Evolutionary conservation across 1,284 basidiomycete genomes (phyloP).

Genomic region (Tilletia indica): DNA sequence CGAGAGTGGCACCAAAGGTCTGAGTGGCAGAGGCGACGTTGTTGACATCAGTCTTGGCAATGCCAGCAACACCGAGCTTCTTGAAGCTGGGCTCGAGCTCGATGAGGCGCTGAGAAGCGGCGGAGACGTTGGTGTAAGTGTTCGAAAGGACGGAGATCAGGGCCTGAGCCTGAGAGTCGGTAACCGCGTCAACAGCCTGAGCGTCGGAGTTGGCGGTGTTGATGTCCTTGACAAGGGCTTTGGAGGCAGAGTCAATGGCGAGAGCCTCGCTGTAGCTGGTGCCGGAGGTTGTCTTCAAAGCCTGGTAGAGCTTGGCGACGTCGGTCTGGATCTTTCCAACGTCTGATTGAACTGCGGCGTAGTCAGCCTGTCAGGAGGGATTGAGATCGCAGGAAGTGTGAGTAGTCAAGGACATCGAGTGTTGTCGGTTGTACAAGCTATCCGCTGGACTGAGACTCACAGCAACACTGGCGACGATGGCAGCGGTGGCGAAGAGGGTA

Average conservation of each 20-base stretch:
- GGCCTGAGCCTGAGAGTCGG: slow-evolving; percentile 21
- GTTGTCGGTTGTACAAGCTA: background rate
- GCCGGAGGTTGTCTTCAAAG: background rate
- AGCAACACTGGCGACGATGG: slow-evolving; percentile 20
- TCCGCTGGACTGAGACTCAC: background rate
- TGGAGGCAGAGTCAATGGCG: slow-evolving; percentile 17
- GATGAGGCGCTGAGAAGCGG: slow-evolving; percentile 22
- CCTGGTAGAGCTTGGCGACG: slow-evolving; percentile 21
- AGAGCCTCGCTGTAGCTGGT: slow-evolving; percentile 22
- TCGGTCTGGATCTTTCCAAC: slow-evolving; percentile 20
- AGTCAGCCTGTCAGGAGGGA: slow-evolving; percentile 13
- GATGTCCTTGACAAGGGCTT: slow-evolving; percentile 19
- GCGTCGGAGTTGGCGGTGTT: slow-evolving; percentile 21
- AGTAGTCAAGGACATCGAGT: background rate
- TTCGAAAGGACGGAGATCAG: slow-evolving; percentile 21
- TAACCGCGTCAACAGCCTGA: slow-evolving; percentile 14
- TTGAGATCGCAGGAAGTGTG: background rate
- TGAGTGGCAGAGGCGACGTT: slow-evolving; percentile 20
- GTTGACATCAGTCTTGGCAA: slow-evolving; percentile 21
- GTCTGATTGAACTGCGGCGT: slow-evolving; percentile 24
- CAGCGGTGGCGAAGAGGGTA: slow-evolving; percentile 20
- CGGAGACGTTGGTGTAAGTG: slow-evolving; percentile 23
- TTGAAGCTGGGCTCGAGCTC: slow-evolving; percentile 21
- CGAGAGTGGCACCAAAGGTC: slow-evolving; percentile 21
- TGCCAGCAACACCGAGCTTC: slow-evolving; percentile 20